Evolutionary conservation across 257 asterid genomes (phyloP).

Genomic region (Schizonepeta tenuifolia): DNA sequence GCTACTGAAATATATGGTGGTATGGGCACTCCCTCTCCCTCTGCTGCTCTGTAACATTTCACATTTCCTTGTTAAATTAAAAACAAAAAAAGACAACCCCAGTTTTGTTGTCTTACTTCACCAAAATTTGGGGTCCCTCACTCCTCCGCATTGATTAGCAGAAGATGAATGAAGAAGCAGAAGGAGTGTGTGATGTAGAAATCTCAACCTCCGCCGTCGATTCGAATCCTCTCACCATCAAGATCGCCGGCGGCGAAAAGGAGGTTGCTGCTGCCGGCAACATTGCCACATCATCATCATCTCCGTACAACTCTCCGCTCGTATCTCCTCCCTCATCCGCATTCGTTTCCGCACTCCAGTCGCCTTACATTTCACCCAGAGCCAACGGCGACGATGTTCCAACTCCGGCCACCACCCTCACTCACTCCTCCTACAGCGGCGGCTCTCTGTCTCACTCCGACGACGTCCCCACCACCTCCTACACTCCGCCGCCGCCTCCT

Average conservation of each 20-base stretch:
- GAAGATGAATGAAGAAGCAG: constrained; percentile 56
- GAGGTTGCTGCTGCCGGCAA: constrained; percentile 36
- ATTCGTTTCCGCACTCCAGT: constrained; percentile 85
- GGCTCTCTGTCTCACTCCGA: constrained; percentile 61
- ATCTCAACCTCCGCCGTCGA: constrained; percentile 45
- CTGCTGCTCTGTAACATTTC: background rate
- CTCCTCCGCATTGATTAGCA: constrained; percentile 35
- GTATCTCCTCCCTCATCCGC: constrained; percentile 90
- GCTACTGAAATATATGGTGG: constrained; percentile 37
- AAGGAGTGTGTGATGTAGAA: too few relatives aligned
- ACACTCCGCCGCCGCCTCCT: constrained; percentile 59
- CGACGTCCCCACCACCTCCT: constrained; percentile 85
- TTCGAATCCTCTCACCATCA: constrained; percentile 60
- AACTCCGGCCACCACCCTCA: constrained; percentile 50
- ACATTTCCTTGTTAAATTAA: background rate
- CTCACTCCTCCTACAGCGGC: constrained; percentile 65
- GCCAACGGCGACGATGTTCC: constrained; percentile 48
- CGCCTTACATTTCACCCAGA: constrained; percentile 91
- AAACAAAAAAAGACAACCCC: background rate
- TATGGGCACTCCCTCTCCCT: constrained; percentile 16
- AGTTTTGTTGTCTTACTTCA: background rate
- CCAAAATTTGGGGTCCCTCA: background rate
- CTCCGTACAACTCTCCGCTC: constrained; percentile 73
- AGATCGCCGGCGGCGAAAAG: constrained; percentile 47
- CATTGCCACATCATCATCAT: constrained; percentile 28